These are phyloP conservation scores for Lagenidium giganteum DNA, from an alignment of 352 stramenopile species.

Conservation along the genomic window DNA sequence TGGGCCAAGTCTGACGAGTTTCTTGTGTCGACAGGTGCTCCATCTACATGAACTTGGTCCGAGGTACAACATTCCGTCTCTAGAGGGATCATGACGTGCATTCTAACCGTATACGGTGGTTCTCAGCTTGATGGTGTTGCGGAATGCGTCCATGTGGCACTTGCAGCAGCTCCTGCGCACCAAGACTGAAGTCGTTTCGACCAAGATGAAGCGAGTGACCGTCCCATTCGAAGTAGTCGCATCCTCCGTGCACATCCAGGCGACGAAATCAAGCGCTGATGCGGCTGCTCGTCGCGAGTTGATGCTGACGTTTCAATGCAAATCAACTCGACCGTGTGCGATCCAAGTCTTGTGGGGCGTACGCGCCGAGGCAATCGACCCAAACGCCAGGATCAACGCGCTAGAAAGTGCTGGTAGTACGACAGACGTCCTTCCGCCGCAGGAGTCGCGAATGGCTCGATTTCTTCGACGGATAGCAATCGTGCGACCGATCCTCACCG, in stretches of 20 bases:
- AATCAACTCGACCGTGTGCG: neutral
- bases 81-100: neutral
- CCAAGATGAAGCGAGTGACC: slow-evolving; percentile 33
- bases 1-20: neutral
- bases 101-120: neutral
- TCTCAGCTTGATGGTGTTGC: slow-evolving; percentile 38
- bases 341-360: slow-evolving; percentile 21
- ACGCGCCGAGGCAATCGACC: slow-evolving; percentile 2
- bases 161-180: slow-evolving; percentile 56
- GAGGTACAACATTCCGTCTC: slow-evolving; percentile 9
- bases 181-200: slow-evolving; percentile 23
- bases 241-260: slow-evolving; percentile 23
- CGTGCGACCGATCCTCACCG: slow-evolving; percentile 5
- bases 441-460: no score
- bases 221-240: slow-evolving; percentile 38
- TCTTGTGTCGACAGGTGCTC: slow-evolving; percentile 4
- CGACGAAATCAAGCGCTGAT: slow-evolving; percentile 4
- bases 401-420: neutral
- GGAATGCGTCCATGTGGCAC: slow-evolving; percentile 54
- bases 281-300: slow-evolving; percentile 16
- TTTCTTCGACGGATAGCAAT: slow-evolving; percentile 7
- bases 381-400: neutral
- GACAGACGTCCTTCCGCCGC: neutral
- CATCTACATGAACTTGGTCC: slow-evolving; percentile 21
- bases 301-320: neutral